Conservation (phyloP, 768 basidiomycete genomes). For the Mycena galericulata region DNA sequence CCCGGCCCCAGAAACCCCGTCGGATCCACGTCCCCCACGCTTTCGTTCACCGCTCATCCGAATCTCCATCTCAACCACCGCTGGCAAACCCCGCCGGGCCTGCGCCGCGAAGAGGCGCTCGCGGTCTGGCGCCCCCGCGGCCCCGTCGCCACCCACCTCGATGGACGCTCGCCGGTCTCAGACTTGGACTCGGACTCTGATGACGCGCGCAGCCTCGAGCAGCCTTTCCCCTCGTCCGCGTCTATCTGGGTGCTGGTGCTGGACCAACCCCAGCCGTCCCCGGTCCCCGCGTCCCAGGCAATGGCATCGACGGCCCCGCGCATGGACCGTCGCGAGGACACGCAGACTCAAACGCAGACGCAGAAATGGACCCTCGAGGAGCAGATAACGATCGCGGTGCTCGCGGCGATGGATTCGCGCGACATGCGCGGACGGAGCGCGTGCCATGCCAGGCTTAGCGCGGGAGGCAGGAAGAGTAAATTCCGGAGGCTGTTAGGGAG, state of each 20-base stretch:
- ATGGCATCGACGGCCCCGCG: neutral
- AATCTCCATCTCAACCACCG: neutral
- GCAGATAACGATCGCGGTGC: conserved; percentile 43
- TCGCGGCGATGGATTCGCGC: conserved; percentile 46
- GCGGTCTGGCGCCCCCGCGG: conserved; percentile 20
- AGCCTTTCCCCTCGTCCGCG: conserved; percentile 43
- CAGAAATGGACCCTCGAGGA: conserved; percentile 36
- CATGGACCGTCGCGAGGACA: neutral
- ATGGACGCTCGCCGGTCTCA: neutral
- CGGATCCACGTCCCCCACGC: conserved; percentile 6
- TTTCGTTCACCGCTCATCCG: neutral
- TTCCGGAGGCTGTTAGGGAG: conserved; percentile 12
- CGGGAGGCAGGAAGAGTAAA: neutral
- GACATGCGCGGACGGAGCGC: conserved; percentile 24
- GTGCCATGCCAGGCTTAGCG: neutral
- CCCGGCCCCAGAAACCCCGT: neutral
- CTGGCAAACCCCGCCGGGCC: conserved; percentile 1
- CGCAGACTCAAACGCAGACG: no score
- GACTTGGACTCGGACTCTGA: conserved; percentile 25
- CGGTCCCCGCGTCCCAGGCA: conserved; percentile 2
- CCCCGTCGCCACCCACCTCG: neutral
- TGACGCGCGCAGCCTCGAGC: conserved; percentile 32
- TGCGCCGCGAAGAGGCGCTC: conserved; percentile 24
- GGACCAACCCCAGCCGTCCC: neutral
- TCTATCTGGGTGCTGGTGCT: conserved; percentile 35